Evolutionary conservation across 768 basidiomycete genomes (phyloP), one percentile per base, ranked within the genome.

Genomic region (Lentinula aciculospora): DNA sequence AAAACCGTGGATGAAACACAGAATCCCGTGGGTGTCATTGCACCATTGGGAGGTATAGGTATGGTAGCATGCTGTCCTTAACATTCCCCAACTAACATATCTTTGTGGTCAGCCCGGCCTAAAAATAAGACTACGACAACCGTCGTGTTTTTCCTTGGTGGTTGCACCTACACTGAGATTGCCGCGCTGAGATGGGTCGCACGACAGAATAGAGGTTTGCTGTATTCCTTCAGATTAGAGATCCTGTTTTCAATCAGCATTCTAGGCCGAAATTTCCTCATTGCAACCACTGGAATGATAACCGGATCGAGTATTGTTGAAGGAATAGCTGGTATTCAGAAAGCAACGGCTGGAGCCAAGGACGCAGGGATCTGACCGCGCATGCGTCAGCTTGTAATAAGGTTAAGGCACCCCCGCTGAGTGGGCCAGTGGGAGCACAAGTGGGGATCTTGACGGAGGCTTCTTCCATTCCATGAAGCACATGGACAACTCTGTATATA

Each of bases 111-210:
- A 84, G 82, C 77, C 55, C 72, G 72, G 58, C 69, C 78, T 1
- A 76, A 75, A 50, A 89, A 87, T 60, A 80, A 81, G 64, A 74
- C 81, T 2, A 89, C 85, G 7, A 96, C 88, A 4, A 96, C 94
- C 2, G 82, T 96, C 17, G 90, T 99, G 9, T 97, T 98, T 74
- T 98, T 98, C 82, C 73, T 98, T 31, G 97, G 97, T 27, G 97
- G 96, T 3, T 94, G 94, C 69, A 99, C 97, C 12, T 97, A 92
- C 65, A 96, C 96, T 8, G 97, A 98, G 74, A 94, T 98, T 59
- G 88, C 97, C 36, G 96, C 96, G 5, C 69, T 99, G 63, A 80
- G 97, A 68, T 97, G 94, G 93, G 88, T 96, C 66, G 81, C 85
- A 57, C 82, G 86, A 63, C 93, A 94, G 69, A 88, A 88, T 63